phyloP scores from a whole-genome alignment of 805 yeast species.

The Candida corydali region DNA sequence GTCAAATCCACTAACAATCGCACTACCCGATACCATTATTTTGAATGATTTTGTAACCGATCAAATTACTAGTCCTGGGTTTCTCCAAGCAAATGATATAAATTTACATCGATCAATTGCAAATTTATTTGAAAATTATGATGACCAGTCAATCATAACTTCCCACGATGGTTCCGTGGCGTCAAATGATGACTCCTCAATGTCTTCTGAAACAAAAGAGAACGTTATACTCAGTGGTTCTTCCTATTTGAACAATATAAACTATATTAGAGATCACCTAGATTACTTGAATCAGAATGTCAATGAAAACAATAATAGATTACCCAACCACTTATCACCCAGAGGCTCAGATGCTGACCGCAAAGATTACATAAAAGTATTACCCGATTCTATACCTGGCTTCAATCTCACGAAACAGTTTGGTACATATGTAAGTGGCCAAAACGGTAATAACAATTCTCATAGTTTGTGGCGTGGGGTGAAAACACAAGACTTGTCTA shows the following conservation, averaged over 20 bases:
- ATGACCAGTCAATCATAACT: constrained; percentile 3
- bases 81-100: neutral
- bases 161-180: constrained; percentile 2
- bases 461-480: constrained; percentile 1
- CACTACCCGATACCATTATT: neutral
- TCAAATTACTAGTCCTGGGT: constrained; percentile 2
- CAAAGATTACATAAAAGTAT: constrained; percentile 11
- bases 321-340: constrained; percentile 4
- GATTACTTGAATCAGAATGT: constrained; percentile 12
- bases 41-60: constrained; percentile 4
- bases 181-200: neutral
- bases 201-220: constrained; percentile 4
- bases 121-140: constrained; percentile 7
- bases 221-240: constrained; percentile 13
- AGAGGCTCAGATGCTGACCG: constrained; percentile 6
- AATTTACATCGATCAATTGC: constrained; percentile 6
- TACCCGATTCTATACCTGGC: constrained; percentile 18
- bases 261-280: constrained; percentile 19
- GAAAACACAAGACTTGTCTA: constrained; percentile 14
- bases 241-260: constrained; percentile 17
- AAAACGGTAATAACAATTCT: neutral
- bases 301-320: neutral
- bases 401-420: constrained; percentile 19
- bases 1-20: neutral
- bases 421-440: neutral